Base-by-base conservation (phyloP, 257 asterid species). In the Jacaranda mimosifolia region DNA sequence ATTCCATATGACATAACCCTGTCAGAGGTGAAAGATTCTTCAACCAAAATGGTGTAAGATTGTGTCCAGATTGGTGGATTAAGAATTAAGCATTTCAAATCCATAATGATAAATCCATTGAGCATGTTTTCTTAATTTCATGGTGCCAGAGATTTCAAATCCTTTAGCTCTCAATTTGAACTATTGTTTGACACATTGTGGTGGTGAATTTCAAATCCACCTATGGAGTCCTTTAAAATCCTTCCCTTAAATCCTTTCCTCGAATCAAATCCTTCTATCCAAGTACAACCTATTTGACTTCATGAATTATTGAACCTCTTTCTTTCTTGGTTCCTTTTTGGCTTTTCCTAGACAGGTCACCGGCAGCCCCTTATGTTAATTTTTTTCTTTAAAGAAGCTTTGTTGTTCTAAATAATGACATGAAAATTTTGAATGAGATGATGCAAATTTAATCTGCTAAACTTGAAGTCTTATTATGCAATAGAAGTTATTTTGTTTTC, bases 381-480 rank as follows among this genome's bases (percentile, higher is more conserved):
- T 9, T 4, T 45, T 45, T 32, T 49, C 9, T 48, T 10, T 15
- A 32, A 15, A 45, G 12, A 65, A 39, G 53, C 21, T 35, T 14
- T 13, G 0, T 21, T n/a, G 18, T 9, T 49, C 49, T 19, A 48
- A 19, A 40, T 74, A 18, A 53, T 48, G 13, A 11, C 26, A 48
- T 55, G 17, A 32, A 0, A 39, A 13, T 12, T 43, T 46, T 4
- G 4, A 55, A 36, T 46, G 58, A 43, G 39, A 56, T 14, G 3
- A 39, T 18, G 65, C 63, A 15, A 53, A 51, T 35, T 78, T 42
- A 58, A 35, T 15, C 26, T 42, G 62, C 65, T 58, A 13, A 56
- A 73, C 57, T 9, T 9, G 43, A 26, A 43, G 38, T 11, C 46
- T 3, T 52, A 13, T 36, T 19, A 72, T 13, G 65, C 15, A 5